Evolutionary conservation across 805 yeast species (phyloP), one percentile per base, ranked within the genome.

Genomic region (Kregervanrija pseudodelftensis): DNA sequence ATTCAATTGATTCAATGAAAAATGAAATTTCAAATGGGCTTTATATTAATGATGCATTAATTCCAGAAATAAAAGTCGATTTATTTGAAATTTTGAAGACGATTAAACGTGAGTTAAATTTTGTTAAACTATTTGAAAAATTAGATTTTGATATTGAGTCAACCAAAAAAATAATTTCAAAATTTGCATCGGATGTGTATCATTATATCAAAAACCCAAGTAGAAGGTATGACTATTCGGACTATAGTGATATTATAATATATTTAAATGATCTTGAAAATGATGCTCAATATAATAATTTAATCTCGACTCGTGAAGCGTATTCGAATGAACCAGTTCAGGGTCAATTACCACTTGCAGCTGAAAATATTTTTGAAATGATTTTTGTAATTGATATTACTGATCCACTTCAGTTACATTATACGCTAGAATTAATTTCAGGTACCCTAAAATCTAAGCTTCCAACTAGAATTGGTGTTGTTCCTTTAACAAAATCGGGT

Each of bases 401-500:
- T 2, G 69, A 78, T 49, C 65, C 67, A 11, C 64, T 67, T 2
- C 82, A 85, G 47, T 54, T 82, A 14, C 58, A 66, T 13, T 76
- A 73, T 1, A 60, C 81, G 30, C 62, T 74, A 14, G 67, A 81
- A 8, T 66, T 79, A 32, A 54, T 82, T 2, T 68, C 71, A 22
- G 61, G 75, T 2, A 66, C 79, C 2, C 55, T 79, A n/a, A 68
- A 72, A 11, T 73, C 76, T 37, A 77, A 79, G 1, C 70, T 85
- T 13, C 86, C 96, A 0, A 84, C 89, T 51, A 83, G 90, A 60
- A 57, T 91, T 42, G 99, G 97, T 7, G 49, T 91, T 3, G 67
- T 91, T n/a, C 95, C 98, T 0, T 46, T 84, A 2, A 56, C 63
- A 8, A 61, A 58, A 5, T 46, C 54, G 11, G 53, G 46, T 3